Evolutionary conservation across 108 stramenopile species (phyloP).

Genomic region (Aurantiochytrium sp.): DNA sequence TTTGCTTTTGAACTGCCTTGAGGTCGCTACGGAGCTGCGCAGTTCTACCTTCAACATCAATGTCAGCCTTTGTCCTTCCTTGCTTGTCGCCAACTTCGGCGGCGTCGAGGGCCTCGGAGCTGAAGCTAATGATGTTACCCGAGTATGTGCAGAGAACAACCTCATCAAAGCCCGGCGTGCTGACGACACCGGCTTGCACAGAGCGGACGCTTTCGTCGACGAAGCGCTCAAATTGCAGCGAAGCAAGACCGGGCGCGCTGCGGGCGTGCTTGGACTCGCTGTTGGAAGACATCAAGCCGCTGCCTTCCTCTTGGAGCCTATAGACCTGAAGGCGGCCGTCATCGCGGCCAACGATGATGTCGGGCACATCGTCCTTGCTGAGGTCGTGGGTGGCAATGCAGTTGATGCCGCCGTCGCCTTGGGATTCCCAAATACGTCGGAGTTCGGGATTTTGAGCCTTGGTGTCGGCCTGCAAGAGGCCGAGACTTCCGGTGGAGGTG

Average conservation of each 20-base stretch:
- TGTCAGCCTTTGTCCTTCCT: background rate
- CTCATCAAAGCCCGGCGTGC: conserved; percentile 4
- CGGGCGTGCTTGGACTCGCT: background rate
- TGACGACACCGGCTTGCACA: background rate
- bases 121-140: conserved; percentile 14
- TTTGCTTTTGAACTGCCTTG: background rate
- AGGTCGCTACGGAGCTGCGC: background rate
- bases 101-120: background rate
- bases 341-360: conserved; percentile 2
- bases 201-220: background rate
- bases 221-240: background rate
- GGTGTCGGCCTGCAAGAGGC: background rate
- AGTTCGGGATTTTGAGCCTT: background rate
- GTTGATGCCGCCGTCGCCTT: background rate
- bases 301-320: background rate
- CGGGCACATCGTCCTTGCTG: background rate
- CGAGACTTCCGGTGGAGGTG: background rate
- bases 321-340: background rate
- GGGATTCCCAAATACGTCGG: background rate
- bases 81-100: background rate
- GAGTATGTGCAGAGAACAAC: conserved; percentile 7
- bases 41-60: background rate
- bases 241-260: background rate
- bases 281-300: background rate
- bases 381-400: background rate